Conservation (phyloP, 768 basidiomycete genomes). For the Tubosaeta brunneosetosa region DNA sequence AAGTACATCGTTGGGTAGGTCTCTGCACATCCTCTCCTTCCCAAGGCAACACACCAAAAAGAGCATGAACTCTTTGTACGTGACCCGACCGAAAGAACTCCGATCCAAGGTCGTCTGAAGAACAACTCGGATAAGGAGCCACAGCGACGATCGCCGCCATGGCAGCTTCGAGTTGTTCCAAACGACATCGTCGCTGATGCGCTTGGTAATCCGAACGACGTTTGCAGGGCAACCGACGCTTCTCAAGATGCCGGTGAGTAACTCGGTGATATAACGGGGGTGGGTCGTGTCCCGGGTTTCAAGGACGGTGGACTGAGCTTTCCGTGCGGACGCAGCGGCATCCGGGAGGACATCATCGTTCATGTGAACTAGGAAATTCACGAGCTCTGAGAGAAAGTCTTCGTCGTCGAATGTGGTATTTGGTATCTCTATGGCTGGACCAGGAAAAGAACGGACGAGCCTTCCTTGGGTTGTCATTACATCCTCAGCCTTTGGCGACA, state of each 20-base stretch:
- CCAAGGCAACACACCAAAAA: constrained; percentile 26
- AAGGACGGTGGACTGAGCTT: constrained; percentile 32
- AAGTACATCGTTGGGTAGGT: constrained; percentile 32
- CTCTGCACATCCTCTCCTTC: background rate
- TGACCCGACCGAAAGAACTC: constrained; percentile 3
- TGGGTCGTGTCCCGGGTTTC: constrained; percentile 40
- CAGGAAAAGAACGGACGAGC: constrained; percentile 44
- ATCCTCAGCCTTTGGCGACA: constrained; percentile 31
- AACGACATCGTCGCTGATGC: constrained; percentile 44
- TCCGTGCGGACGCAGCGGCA: constrained; percentile 32
- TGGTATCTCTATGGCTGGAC: constrained; percentile 38
- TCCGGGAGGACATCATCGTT: constrained; percentile 32
- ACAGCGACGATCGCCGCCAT: constrained; percentile 50
- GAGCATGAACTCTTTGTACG: constrained; percentile 34
- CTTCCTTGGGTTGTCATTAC: constrained; percentile 41
- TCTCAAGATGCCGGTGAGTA: constrained; percentile 45
- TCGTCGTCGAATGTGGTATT: constrained; percentile 23
- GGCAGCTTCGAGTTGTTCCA: constrained; percentile 35
- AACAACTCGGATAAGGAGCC: constrained; percentile 46
- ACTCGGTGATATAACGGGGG: constrained; percentile 46
- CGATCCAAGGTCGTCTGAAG: constrained; percentile 36
- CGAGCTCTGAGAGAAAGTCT: constrained; percentile 33
- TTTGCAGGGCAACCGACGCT: constrained; percentile 32
- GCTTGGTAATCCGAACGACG: constrained; percentile 34
- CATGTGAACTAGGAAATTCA: constrained; percentile 34